phyloP scores from a whole-genome alignment of 495 filamentous ascomycete species.

The Hyaloscypha hepaticicola region DNA sequence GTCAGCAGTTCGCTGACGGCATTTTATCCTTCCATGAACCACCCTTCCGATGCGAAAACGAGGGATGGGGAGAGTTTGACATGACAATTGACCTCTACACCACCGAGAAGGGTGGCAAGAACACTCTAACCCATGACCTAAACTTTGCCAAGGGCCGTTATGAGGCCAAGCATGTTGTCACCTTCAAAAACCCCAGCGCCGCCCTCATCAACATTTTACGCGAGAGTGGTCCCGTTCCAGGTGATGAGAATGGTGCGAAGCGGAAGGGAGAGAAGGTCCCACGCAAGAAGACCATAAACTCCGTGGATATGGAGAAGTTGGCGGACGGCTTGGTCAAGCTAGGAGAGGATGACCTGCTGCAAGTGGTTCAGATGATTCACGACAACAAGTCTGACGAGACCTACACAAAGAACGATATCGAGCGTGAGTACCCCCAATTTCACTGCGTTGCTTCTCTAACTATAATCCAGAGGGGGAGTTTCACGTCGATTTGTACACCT shows the following conservation, averaged over 20 bases:
- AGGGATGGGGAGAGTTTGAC: constrained; percentile 99
- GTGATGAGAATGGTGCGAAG: constrained; percentile 59
- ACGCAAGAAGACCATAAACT: constrained; percentile 79
- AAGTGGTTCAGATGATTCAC: constrained; percentile 96
- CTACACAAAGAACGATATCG: constrained; percentile 95
- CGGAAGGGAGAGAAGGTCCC: constrained; percentile 63
- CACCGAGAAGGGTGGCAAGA: constrained; percentile 84
- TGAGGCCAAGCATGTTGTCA: constrained; percentile 76
- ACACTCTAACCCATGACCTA: constrained; percentile 79
- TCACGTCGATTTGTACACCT: constrained; percentile 94
- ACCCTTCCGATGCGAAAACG: constrained; percentile 86
- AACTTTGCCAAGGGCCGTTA: constrained; percentile 84
- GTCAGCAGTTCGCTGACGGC: constrained; percentile 3
- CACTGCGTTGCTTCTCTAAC: neutral
- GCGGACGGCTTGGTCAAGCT: constrained; percentile 88
- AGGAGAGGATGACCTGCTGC: constrained; percentile 83
- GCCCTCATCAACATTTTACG: constrained; percentile 70
- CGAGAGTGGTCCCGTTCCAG: constrained; percentile 80
- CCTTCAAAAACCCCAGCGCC: constrained; percentile 90
- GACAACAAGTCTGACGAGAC: constrained; percentile 91
- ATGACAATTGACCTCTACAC: constrained; percentile 80
- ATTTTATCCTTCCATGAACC: constrained; percentile 70
- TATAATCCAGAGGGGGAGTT: constrained; percentile 81
- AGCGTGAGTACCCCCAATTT: constrained; percentile 58
- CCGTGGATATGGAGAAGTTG: constrained; percentile 93